Conservation (phyloP, 73 alveolate species). For the Paramecium bursaria region DNA sequence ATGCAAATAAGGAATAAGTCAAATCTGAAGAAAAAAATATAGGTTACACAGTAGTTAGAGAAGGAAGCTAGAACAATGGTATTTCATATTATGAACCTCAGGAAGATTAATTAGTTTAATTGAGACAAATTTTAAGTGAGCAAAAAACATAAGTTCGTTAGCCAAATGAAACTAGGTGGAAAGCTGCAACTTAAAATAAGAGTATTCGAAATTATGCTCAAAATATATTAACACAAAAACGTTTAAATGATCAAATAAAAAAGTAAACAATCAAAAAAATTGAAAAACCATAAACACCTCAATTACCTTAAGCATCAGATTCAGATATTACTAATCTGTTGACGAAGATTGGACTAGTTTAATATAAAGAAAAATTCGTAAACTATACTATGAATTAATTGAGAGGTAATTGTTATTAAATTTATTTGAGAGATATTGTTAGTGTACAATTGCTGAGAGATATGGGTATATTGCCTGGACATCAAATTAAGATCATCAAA, state of each 20-base stretch:
- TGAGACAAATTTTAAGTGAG: conserved; percentile 12
- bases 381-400: conserved; percentile 12
- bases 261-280: background rate
- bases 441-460: conserved; percentile 53
- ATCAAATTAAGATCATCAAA: conserved; percentile 30
- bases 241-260: background rate
- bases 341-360: conserved; percentile 18
- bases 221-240: conserved; percentile 7
- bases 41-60: conserved; percentile 9
- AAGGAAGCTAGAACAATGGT: conserved; percentile 45
- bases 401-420: background rate
- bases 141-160: conserved; percentile 16
- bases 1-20: conserved; percentile 54
- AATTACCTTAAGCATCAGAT: conserved; percentile 42
- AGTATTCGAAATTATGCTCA: conserved; percentile 34
- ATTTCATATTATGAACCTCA: background rate
- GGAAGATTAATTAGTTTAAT: conserved; percentile 26
- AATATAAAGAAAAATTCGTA: conserved; percentile 28
- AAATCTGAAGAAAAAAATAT: conserved; percentile 16
- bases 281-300: conserved; percentile 11
- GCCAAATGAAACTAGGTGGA: conserved; percentile 49
- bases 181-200: conserved; percentile 12
- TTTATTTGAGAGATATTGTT: conserved; percentile 43
- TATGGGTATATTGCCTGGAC: conserved; percentile 60
- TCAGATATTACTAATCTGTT: conserved; percentile 7